Percentiles rank a stretch among this genome's conserved stretches.
These are phyloP conservation scores for Suhomyces xylopsoci DNA, from an alignment of 805 yeast species.

Conservation along the genomic window DNA sequence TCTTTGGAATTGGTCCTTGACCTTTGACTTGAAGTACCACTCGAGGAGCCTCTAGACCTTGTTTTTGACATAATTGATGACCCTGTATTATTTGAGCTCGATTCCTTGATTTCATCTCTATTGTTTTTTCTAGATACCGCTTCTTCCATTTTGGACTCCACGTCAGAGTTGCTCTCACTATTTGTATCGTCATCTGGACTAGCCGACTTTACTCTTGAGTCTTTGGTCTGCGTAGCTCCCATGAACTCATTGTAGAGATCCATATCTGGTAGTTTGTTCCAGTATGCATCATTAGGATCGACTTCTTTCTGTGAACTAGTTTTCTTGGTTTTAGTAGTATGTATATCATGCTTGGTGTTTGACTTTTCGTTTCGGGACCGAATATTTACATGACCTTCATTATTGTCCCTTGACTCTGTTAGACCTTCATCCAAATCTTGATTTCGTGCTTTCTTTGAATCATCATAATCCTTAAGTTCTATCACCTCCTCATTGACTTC, in stretches of 20 bases:
- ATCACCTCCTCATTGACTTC: not conserved
- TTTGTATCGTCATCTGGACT: not conserved
- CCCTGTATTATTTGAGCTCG: not conserved
- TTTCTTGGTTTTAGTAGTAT: not conserved
- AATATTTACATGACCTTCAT: not conserved
- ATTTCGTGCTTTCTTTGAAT: not conserved
- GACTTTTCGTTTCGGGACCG: not conserved
- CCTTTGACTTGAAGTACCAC: not conserved
- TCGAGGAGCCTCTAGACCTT: not conserved
- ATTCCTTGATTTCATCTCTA: not conserved
- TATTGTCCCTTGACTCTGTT: not conserved
- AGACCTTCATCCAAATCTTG: not conserved
- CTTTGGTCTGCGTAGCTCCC: constrained; percentile 6
- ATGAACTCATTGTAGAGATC: constrained; percentile 14
- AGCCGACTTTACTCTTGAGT: not conserved
- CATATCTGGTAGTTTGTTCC: constrained; percentile 21
- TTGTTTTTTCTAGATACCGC: not conserved
- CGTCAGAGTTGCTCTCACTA: not conserved
- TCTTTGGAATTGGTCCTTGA: not conserved
- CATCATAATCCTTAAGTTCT: not conserved
- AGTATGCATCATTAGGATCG: constrained; percentile 23
- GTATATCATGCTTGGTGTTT: not conserved
- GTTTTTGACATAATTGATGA: not conserved
- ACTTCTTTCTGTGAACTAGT: not conserved
- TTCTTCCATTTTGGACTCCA: not conserved